Percentiles rank a stretch among this genome's conserved stretches.
Conservation (phyloP, 345 rosid genomes). For the Barbarea vulgaris region DNA sequence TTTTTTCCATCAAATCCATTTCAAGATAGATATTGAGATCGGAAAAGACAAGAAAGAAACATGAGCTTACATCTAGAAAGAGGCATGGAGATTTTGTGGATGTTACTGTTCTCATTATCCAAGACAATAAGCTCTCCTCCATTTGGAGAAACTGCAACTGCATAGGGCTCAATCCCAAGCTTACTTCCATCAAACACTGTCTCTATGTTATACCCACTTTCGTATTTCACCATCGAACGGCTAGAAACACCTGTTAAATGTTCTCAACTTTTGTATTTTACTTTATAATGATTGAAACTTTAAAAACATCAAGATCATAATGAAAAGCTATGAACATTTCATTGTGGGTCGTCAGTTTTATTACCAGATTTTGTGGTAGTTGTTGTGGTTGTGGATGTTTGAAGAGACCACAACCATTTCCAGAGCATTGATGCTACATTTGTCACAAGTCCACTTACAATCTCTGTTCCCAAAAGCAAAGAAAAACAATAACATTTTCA, state of each 20-base stretch:
- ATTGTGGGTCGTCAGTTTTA: not conserved
- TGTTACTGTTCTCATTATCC: constrained; percentile 85
- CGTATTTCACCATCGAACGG: constrained; percentile 94
- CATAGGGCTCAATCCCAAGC: constrained; percentile 84
- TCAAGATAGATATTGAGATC: not conserved
- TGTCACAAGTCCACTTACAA: constrained; percentile 72
- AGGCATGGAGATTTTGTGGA: constrained; percentile 82
- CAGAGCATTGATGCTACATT: constrained; percentile 74
- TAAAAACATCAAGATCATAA: constrained; percentile 19
- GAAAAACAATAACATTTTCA: not conserved
- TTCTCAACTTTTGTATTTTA: not conserved
- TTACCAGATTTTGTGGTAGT: constrained; percentile 68
- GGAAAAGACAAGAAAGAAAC: not conserved
- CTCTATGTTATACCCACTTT: constrained; percentile 90
- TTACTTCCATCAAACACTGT: constrained; percentile 97
- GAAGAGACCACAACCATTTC: constrained; percentile 93
- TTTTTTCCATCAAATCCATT: not conserved
- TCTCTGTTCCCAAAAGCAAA: constrained; percentile 50
- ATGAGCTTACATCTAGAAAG: constrained; percentile 72
- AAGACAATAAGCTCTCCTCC: constrained; percentile 84
- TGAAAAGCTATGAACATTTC: not conserved
- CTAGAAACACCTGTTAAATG: constrained; percentile 61
- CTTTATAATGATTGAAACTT: constrained; percentile 7
- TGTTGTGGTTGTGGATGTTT: constrained; percentile 58
- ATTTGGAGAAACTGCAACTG: constrained; percentile 63